Evolutionary conservation across 2,329 filamentous ascomycete species (phyloP).

Genomic region (Trichoderma sp.): DNA sequence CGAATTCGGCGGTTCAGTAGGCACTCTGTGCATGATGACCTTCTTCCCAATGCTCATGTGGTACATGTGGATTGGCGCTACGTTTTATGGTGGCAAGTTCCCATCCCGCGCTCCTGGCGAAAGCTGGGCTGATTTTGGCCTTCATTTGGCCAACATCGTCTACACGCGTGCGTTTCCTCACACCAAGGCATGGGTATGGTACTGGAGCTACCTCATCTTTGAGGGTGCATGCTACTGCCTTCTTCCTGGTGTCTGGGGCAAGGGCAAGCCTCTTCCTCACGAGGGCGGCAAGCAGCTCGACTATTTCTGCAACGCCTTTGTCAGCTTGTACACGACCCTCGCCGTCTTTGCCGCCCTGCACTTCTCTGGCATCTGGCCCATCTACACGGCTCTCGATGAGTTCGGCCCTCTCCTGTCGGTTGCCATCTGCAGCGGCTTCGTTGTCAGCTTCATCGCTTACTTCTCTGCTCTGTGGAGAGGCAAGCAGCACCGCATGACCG

Average conservation of each 20-base stretch:
- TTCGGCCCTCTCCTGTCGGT: slow-evolving; percentile 93
- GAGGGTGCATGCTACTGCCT: slow-evolving; percentile 81
- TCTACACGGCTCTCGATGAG: slow-evolving; percentile 92
- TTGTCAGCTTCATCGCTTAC: slow-evolving; percentile 83
- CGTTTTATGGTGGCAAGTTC: slow-evolving; percentile 84
- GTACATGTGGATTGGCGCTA: slow-evolving; percentile 98
- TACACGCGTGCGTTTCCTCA: slow-evolving; percentile 85
- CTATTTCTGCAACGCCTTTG: slow-evolving; percentile 93
- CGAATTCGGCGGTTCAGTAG: slow-evolving; percentile 88
- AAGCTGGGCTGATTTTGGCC: slow-evolving; percentile 68
- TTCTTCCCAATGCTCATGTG: slow-evolving; percentile 95
- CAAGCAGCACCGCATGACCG: slow-evolving; percentile 93
- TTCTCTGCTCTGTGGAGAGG: slow-evolving; percentile 79
- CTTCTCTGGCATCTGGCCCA: slow-evolving; percentile 78
- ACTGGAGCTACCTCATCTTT: slow-evolving; percentile 90
- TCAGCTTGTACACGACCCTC: slow-evolving; percentile 86
- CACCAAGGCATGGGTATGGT: slow-evolving; percentile 82
- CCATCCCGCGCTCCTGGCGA: slow-evolving; percentile 68
- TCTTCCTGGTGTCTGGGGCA: slow-evolving; percentile 83
- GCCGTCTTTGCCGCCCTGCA: slow-evolving; percentile 71
- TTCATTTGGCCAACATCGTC: slow-evolving; percentile 69
- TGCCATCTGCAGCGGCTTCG: slow-evolving; percentile 85
- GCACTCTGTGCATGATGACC: slow-evolving; percentile 82
- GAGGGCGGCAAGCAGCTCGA: slow-evolving; percentile 80
- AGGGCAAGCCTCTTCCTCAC: slow-evolving; percentile 85